These are phyloP conservation scores for Closterium sp. DNA, from an alignment of 139 green algal genomes.

Conservation along the genomic window DNA sequence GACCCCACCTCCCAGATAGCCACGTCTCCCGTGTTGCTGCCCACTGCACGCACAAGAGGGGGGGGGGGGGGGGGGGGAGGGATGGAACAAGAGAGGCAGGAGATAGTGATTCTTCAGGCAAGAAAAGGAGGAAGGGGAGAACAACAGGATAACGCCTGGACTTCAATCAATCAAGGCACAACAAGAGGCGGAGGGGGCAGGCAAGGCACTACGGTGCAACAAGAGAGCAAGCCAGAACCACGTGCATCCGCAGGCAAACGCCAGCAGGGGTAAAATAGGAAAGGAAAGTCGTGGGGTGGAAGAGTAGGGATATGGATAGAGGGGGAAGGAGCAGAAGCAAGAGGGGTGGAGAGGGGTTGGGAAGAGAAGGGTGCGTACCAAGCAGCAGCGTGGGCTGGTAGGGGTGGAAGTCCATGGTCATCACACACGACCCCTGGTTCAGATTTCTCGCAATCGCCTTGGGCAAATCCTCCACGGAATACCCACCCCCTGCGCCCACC, in stretches of 20 bases:
- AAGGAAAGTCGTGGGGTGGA: too few species aligned
- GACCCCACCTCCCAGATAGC: conserved; percentile 46
- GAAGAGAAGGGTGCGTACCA: not conserved
- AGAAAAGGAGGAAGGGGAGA: not conserved
- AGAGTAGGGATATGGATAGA: not conserved
- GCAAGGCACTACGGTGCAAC: too few species aligned
- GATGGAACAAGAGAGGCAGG: not conserved
- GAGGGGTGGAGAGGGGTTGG: not conserved
- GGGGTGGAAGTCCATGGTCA: conserved; percentile 53
- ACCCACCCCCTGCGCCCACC: not conserved
- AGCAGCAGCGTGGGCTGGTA: conserved; percentile 48
- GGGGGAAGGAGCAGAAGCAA: not conserved
- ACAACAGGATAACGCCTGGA: too few species aligned
- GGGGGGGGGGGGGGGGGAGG: not conserved
- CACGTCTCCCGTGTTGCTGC: conserved; percentile 50
- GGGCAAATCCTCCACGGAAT: conserved; percentile 47
- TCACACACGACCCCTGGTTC: conserved; percentile 37
- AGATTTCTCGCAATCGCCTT: conserved; percentile 34
- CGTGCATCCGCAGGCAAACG: not conserved
- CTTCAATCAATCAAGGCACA: too few species aligned
- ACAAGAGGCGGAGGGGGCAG: not conserved
- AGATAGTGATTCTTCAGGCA: not conserved
- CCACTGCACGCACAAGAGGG: conserved; percentile 16
- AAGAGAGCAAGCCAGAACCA: not conserved
- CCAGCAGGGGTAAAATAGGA: too few species aligned